Evolutionary conservation across 2,329 filamentous ascomycete species (phyloP), one percentile per base, ranked within the genome.

Genomic region (Fusarium nisikadoi): DNA sequence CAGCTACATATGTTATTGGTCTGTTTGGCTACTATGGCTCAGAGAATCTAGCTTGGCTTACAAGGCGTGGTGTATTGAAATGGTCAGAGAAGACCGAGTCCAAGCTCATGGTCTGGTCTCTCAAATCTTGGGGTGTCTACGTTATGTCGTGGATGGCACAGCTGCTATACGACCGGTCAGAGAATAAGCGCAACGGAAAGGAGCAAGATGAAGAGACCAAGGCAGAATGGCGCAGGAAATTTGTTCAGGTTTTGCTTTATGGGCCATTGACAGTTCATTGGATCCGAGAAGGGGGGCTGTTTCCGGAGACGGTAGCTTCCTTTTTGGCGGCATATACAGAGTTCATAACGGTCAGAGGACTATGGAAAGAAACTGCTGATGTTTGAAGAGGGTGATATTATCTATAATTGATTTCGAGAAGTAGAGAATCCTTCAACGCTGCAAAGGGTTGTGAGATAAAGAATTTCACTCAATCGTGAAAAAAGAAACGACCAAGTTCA

Each of bases 191-290:
- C 1, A 45, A n/a, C 1, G 4, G 46, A 5, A 19, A 53, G 2
- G 31, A 55, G 4, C 27, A 52, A 1, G 38, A 65, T 3, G 25
- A 52, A 19, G 39, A 27, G 1, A 20, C 36, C 0, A 45, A 2
- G 19, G 14, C 14, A 11, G 43, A 61, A 20, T 74, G 68, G 67
- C 65, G 59, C 9, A 74, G 33, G 2, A 71, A 39, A 2, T 58
- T 73, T 23, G 47, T 62, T 7, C 55, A 61, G 6, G 31, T 57
- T 23, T 16, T 74, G 11, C 41, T 73, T 3, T 74, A 58, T 38
- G 47, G 25, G 2, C 71, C 70, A 4, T 35, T 72, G 29, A 56
- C 68, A 1, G 2, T 74, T n/a, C 71, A 73, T 19, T 73, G 71
- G 71, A 55, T 58, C 19, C 41, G 38, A 10, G 63, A 58, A 2